These are phyloP conservation scores for Trichosporon inkin DNA, from an alignment of 1,284 basidiomycete species.

Conservation along the genomic window DNA sequence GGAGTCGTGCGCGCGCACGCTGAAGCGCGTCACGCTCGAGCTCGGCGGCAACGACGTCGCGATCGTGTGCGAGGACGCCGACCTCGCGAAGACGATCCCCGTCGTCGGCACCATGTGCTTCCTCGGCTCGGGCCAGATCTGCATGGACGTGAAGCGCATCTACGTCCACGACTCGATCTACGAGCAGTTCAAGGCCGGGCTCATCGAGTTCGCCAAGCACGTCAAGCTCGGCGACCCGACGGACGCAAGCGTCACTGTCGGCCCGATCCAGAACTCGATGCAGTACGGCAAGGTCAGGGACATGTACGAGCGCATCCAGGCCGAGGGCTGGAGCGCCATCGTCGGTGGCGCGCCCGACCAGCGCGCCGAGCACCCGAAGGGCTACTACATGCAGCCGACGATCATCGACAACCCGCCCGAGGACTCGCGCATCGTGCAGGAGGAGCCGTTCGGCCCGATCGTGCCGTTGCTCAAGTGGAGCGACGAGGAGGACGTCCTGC, in stretches of 20 bases:
- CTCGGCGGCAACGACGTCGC: slow-evolving; percentile 47
- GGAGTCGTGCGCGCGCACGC: slow-evolving; percentile 70
- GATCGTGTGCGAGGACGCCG: slow-evolving; percentile 87
- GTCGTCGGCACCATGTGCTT: slow-evolving; percentile 87
- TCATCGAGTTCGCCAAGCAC: slow-evolving; percentile 58
- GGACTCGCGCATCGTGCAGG: slow-evolving; percentile 58
- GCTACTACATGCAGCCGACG: slow-evolving; percentile 78
- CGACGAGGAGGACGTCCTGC: slow-evolving; percentile 86
- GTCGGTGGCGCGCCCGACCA: slow-evolving; percentile 65
- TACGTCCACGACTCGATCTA: slow-evolving; percentile 48
- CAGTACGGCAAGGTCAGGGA: slow-evolving; percentile 80
- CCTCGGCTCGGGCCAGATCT: slow-evolving; percentile 83
- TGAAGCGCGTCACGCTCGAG: slow-evolving; percentile 89
- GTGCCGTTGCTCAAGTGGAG: slow-evolving; percentile 67
- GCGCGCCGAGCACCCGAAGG: slow-evolving; percentile 43
- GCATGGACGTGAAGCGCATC: slow-evolving; percentile 45
- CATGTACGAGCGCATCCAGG: slow-evolving; percentile 80
- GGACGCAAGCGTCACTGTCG: slow-evolving; percentile 75
- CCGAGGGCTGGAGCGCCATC: slow-evolving; percentile 77
- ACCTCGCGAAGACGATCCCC: slow-evolving; percentile 85
- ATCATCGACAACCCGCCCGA: slow-evolving; percentile 75
- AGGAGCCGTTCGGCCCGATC: slow-evolving; percentile 84
- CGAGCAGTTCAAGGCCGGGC: slow-evolving; percentile 42
- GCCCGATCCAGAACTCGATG: slow-evolving; percentile 82
- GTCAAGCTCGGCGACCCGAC: slow-evolving; percentile 90